phyloP scores from a whole-genome alignment of 1,139 yeast genomes.

The Pichia sp. region DNA sequence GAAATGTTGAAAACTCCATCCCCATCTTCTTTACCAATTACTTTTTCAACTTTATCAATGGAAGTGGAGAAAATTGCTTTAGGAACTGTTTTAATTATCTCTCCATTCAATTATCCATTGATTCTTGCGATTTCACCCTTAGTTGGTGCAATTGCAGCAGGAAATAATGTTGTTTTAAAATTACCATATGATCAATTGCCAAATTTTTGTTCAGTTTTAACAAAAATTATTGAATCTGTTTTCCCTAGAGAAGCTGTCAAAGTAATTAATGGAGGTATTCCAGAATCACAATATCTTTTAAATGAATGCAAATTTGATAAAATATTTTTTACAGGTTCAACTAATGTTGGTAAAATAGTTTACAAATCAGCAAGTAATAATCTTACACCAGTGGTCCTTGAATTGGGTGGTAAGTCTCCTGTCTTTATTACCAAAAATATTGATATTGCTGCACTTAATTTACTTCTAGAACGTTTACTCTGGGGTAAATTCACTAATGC shows the following conservation, averaged over 20 bases:
- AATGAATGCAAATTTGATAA: slow-evolving; percentile 62
- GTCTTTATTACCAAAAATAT: slow-evolving; percentile 57
- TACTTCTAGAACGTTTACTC: slow-evolving; percentile 59
- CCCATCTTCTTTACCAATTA: slow-evolving; percentile 41
- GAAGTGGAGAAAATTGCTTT: slow-evolving; percentile 61
- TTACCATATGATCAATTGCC: slow-evolving; percentile 71
- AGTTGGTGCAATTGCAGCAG: slow-evolving; percentile 80
- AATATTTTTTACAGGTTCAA: slow-evolving; percentile 83
- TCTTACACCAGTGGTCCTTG: slow-evolving; percentile 75
- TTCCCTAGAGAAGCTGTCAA: slow-evolving; percentile 48
- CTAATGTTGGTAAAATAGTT: slow-evolving; percentile 67
- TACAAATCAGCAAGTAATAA: slow-evolving; percentile 79
- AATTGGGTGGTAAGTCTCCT: slow-evolving; percentile 94
- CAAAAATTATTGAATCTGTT: slow-evolving; percentile 48
- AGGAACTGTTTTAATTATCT: slow-evolving; percentile 69
- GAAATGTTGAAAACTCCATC: slow-evolving; percentile 55
- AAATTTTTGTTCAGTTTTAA: slow-evolving; percentile 48
- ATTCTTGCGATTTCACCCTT: slow-evolving; percentile 59
- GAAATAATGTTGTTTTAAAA: slow-evolving; percentile 76
- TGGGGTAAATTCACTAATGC: slow-evolving; percentile 78
- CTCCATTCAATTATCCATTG: slow-evolving; percentile 89
- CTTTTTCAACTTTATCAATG: slow-evolving; percentile 42
- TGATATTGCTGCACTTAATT: slow-evolving; percentile 32
- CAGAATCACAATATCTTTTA: slow-evolving; percentile 63
- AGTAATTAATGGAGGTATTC: slow-evolving; percentile 68